Evolutionary conservation across 2,329 filamentous ascomycete species (phyloP), one percentile per base, ranked within the genome.

Genomic region (Neoascochyta sp.): DNA sequence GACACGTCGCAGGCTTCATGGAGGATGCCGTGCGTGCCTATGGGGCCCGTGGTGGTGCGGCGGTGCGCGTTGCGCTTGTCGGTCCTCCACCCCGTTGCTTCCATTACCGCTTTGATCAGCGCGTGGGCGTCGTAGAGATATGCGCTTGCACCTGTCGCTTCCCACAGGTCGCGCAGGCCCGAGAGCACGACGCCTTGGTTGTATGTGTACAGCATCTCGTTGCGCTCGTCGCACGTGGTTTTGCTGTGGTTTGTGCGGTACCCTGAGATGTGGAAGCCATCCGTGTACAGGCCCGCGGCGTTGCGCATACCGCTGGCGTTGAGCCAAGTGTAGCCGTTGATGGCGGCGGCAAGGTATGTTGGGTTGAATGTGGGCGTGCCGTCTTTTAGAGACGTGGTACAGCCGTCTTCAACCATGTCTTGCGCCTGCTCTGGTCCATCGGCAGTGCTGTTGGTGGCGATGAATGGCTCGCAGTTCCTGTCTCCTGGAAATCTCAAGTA

Each of bases 131-230:
- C 87, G 12, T 74, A 63, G 1, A 95, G 70, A 54, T 88, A 95
- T 1, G 67, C 71, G 2, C 68, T 60, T n/a, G 79, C 75, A 9
- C 83, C 83, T 0, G 86, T 95, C 9, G 79, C 80, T 40, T 85
- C 75, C 78, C 84, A 95, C 0, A 95, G 71, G 1, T 81, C 84
- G 18, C 86, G 77, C 32, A 87, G 76, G 9, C 87, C 89, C 4
- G 85, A 88, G 13, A 95, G 74, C 1, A 96, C 54, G 4, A 95
- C 87, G 13, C 89, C 90, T 62, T 96, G 90, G 64, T 96, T 96
- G 67, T 96, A 95, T 0, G 88, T 93, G 63, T 89, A 95, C 7
- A 95, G 83, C 80, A 88, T 90, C 47, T 89, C 79, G 60, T 95
- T 86, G 27, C 88, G 77, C 27, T 76, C 61, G 55, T 95, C 86